These are phyloP conservation scores for Pythium aristosporum DNA, from an alignment of 352 stramenopile genomes.

Conservation along the genomic window DNA sequence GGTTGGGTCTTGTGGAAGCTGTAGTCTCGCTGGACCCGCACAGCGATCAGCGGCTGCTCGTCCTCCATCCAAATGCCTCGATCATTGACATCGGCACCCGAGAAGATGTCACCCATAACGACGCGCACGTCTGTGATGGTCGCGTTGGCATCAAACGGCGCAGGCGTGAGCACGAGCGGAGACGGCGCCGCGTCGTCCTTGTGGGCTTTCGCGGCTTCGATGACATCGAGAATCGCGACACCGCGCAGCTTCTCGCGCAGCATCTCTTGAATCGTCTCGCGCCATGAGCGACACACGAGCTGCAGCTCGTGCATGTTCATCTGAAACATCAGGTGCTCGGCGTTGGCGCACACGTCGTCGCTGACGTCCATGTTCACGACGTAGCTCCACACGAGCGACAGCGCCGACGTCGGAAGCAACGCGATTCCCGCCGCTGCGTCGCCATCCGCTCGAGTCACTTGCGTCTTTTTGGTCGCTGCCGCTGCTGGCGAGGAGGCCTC, in stretches of 20 bases:
- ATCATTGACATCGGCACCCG: slow-evolving; percentile 17
- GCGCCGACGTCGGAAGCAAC: slow-evolving; percentile 9
- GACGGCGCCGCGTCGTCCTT: background rate
- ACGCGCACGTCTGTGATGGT: slow-evolving; percentile 20
- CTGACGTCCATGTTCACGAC: slow-evolving; percentile 11
- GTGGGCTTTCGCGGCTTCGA: slow-evolving; percentile 2
- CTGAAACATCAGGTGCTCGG: slow-evolving; percentile 13
- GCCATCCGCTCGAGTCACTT: background rate
- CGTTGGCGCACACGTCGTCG: slow-evolving; percentile 19
- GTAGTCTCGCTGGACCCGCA: slow-evolving; percentile 10
- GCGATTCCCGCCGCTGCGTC: background rate
- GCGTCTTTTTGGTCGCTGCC: background rate
- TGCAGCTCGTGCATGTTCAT: slow-evolving; percentile 17
- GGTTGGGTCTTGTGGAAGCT: slow-evolving; percentile 13
- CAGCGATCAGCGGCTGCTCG: slow-evolving; percentile 19
- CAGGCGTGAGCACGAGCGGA: slow-evolving; percentile 14
- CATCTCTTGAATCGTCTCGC: slow-evolving; percentile 11
- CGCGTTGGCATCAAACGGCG: background rate
- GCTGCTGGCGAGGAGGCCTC: background rate
- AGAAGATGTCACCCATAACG: slow-evolving; percentile 22
- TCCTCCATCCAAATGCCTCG: slow-evolving; percentile 13
- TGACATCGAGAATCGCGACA: slow-evolving; percentile 17
- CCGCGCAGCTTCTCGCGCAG: slow-evolving; percentile 8
- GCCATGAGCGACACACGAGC: slow-evolving; percentile 22
- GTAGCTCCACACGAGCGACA: slow-evolving; percentile 23